Evolutionary conservation across 495 filamentous ascomycete genomes (phyloP).

Genomic region (Penicillium angulare): DNA sequence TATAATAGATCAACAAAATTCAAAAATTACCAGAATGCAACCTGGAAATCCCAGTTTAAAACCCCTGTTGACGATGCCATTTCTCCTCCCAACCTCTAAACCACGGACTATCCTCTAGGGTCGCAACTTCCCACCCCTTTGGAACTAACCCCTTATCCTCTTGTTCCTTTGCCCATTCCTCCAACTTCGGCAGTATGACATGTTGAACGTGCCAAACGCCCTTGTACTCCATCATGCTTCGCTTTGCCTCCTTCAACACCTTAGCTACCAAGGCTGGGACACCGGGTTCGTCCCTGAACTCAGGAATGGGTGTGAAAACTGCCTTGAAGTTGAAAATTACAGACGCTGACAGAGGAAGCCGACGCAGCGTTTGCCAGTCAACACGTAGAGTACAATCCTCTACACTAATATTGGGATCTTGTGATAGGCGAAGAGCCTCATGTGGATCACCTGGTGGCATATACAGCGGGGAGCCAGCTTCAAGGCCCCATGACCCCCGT

Average conservation of each 20-base stretch:
- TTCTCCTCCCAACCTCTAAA: constrained; percentile 82
- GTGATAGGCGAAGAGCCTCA: constrained; percentile 52
- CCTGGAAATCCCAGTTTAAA: constrained; percentile 26
- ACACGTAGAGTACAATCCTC: constrained; percentile 72
- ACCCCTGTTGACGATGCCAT: constrained; percentile 78
- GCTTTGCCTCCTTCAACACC: constrained; percentile 71
- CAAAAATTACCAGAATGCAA: background rate
- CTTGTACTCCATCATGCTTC: constrained; percentile 78
- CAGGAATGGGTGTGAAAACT: constrained; percentile 72
- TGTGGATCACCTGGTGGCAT: constrained; percentile 75
- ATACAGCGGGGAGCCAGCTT: constrained; percentile 74
- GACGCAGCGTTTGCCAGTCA: constrained; percentile 88
- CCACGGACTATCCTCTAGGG: constrained; percentile 80
- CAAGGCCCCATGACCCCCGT: constrained; percentile 84
- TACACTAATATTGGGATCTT: constrained; percentile 55
- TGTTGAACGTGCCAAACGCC: constrained; percentile 81
- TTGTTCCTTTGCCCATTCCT: constrained; percentile 70
- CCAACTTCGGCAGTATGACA: constrained; percentile 66
- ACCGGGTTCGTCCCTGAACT: constrained; percentile 73
- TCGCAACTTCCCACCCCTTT: constrained; percentile 67
- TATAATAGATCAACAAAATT: background rate
- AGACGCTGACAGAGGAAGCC: constrained; percentile 72
- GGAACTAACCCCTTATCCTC: constrained; percentile 58
- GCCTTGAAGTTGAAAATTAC: constrained; percentile 93
- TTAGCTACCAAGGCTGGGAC: constrained; percentile 67